Conservation (phyloP, 1,139 yeast genomes). For the Groenewaldozyma auringiensis region DNA sequence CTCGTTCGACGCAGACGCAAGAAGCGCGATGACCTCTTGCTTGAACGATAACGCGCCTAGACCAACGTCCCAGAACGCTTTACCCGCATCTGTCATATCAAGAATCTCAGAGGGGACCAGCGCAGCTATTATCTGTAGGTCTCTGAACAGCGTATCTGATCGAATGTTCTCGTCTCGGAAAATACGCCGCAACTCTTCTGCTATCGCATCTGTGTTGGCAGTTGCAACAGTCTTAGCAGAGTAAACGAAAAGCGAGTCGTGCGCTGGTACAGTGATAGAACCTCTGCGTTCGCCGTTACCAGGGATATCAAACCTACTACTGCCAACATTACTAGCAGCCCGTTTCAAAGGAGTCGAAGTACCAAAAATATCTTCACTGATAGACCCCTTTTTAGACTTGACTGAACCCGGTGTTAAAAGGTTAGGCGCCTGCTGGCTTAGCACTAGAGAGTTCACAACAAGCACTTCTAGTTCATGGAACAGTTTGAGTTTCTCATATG, state of each 20-base stretch:
- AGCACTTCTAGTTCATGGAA: constrained; percentile 26
- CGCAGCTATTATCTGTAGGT: constrained; percentile 32
- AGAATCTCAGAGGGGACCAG: constrained; percentile 29
- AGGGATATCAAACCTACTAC: constrained; percentile 15
- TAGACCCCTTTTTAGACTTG: constrained; percentile 18
- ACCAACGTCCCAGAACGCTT: constrained; percentile 34
- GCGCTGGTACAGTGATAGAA: constrained; percentile 15
- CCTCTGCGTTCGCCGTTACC: constrained; percentile 25
- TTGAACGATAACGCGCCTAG: constrained; percentile 31
- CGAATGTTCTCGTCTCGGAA: constrained; percentile 22
- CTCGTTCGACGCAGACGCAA: constrained; percentile 30
- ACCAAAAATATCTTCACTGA: constrained; percentile 19
- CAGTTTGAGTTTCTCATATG: constrained; percentile 24
- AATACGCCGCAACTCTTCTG: constrained; percentile 26
- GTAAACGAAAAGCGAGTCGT: constrained; percentile 7
- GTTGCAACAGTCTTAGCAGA: constrained; percentile 5
- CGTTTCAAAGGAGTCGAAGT: constrained; percentile 3
- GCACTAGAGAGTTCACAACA: constrained; percentile 23
- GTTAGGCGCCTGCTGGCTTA: neutral
- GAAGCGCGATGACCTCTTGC: constrained; percentile 26
- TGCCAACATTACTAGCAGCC: neutral
- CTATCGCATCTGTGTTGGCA: constrained; percentile 28
- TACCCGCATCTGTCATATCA: constrained; percentile 29
- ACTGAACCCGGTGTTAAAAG: constrained; percentile 18
- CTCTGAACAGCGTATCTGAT: constrained; percentile 30